A percentile compares a stretch with the other conserved stretches of the same genome.
Conservation (phyloP, 768 basidiomycete genomes). For the Rhizopogon rudus region DNA sequence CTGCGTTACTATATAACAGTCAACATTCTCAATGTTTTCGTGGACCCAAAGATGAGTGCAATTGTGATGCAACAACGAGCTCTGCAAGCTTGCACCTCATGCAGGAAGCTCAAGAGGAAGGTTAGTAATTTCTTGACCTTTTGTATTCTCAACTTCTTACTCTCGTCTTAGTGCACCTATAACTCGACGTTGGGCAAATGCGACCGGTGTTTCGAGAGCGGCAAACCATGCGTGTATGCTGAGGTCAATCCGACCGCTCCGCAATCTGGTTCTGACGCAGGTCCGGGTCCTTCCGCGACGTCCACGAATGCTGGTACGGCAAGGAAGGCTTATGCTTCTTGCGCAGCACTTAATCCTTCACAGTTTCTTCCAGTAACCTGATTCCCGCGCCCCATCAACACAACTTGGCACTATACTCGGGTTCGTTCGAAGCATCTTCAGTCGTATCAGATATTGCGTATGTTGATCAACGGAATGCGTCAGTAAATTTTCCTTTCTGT, state of each 20-base stretch:
- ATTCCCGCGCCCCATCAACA: background rate
- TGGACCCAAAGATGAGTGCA: background rate
- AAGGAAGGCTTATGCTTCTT: background rate
- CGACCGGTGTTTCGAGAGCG: background rate
- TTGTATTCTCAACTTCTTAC: background rate
- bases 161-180: background rate
- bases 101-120: conserved; percentile 1
- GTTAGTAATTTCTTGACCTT: background rate
- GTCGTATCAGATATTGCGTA: background rate
- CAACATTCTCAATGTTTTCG: background rate
- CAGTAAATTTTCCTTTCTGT: background rate
- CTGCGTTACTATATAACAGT: background rate
- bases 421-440: background rate
- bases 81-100: background rate
- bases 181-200: background rate
- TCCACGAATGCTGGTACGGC: background rate
- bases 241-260: background rate
- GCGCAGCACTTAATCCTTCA: background rate
- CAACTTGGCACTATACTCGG: background rate
- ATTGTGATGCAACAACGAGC: conserved; percentile 1
- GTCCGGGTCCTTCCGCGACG: background rate
- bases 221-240: background rate
- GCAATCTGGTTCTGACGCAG: background rate
- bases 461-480: background rate
- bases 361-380: background rate